These are phyloP conservation scores for Phytopythium boreale DNA, from an alignment of 352 stramenopile genomes.

Conservation along the genomic window DNA sequence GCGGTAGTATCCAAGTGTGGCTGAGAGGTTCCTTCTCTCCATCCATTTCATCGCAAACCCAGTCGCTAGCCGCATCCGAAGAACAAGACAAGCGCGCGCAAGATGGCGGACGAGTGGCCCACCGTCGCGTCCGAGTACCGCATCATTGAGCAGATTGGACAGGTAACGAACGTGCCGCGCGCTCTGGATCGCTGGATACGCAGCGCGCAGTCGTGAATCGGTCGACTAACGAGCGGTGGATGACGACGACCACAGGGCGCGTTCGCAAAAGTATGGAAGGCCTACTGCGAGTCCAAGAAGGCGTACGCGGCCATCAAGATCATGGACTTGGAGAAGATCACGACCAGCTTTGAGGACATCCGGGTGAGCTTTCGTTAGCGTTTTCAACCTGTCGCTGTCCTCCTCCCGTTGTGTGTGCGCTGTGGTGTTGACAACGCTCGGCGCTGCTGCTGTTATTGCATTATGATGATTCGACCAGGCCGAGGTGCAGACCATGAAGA, in stretches of 20 bases:
- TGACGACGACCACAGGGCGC: slow-evolving; percentile 74
- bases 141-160: slow-evolving; percentile 89
- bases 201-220: neutral
- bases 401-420: neutral
- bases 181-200: too few species aligned
- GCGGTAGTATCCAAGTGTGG: too few species aligned
- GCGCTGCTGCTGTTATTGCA: neutral
- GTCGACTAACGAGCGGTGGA: neutral
- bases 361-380: slow-evolving; percentile 34
- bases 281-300: slow-evolving; percentile 87
- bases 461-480: slow-evolving; percentile 30
- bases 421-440: neutral
- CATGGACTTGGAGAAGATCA: slow-evolving; percentile 99
- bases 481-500: slow-evolving; percentile 98
- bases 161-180: slow-evolving; percentile 51
- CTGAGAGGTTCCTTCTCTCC: too few species aligned
- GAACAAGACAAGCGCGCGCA: neutral
- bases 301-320: slow-evolving; percentile 97
- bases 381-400: neutral
- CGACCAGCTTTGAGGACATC: slow-evolving; percentile 92
- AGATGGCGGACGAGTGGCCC: slow-evolving; percentile 86
- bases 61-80: neutral
- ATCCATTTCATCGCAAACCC: too few species aligned
- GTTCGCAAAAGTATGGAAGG: slow-evolving; percentile 98
- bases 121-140: slow-evolving; percentile 81